Evolutionary conservation across 2,329 filamentous ascomycete species (phyloP), one percentile per base, ranked within the genome.

Genomic region (Talaromyces sp.): DNA sequence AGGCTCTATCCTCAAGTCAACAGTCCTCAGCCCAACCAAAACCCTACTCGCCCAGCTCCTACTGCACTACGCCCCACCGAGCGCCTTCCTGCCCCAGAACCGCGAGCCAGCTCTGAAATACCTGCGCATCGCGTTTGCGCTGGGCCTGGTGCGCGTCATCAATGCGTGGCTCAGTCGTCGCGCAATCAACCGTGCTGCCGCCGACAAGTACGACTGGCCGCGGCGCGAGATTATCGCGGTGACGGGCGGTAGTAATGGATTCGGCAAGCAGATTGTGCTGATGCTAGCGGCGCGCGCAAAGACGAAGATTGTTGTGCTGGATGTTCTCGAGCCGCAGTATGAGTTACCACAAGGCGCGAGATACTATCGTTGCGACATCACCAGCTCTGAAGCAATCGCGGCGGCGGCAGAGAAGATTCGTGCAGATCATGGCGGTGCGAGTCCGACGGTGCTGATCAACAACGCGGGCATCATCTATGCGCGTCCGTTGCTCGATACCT

Each of bases 191-290:
- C 83, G 81, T 56, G 71, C 65, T 53, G 61, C 66, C 53, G 66
- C 65, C 25, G 75, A 73, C 62, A 66, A 67, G 42, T 75, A 73
- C 53, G 68, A 75, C 66, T 92, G 89, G 88, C 76, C 80, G 33
- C 11, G 33, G 25, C 82, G 81, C 57, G 89, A 92, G 76, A 81
- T 92, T 57, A 86, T 90, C 2, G 78, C 92, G 51, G 81, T 93
- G 22, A 93, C 90, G 0, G 90, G 91, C 8, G 90, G 90, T 8
- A 86, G 87, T 49, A 85, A 85, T 60, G 90, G 90, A 0, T 92
- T 93, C 68, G 90, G 90, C 15, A 84, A 82, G 22, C 77, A 82
- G 42, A 81, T 91, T 3, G 88, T 89, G 15, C 80, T 82, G 65
- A 72, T 88, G 58, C 78, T 95, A n/a, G 86, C 85, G 0, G 84